Conservation (phyloP, 2,329 filamentous ascomycete species). For the Botryosphaeria agaves region DNA sequence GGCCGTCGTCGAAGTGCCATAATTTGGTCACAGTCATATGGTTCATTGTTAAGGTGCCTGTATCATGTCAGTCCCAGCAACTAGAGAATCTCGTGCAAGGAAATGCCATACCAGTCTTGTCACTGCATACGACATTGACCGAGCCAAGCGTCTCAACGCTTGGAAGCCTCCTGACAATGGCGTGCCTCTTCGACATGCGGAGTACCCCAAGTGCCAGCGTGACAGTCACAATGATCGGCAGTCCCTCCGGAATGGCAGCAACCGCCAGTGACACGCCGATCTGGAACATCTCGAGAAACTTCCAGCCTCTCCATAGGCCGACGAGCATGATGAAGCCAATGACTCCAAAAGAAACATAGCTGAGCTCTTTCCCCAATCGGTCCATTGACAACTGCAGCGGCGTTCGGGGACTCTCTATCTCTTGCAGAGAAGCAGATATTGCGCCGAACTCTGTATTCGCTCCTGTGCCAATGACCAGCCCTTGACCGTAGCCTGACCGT, state of each 20-base stretch:
- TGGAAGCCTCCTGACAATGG: conserved; percentile 87
- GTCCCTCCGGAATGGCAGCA: conserved; percentile 85
- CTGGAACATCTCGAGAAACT: conserved; percentile 85
- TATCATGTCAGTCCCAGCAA: not conserved
- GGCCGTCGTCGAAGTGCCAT: conserved; percentile 69
- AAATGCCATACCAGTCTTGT: conserved; percentile 58
- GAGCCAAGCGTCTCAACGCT: conserved; percentile 95
- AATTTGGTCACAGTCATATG: conserved; percentile 97
- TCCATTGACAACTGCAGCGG: conserved; percentile 95
- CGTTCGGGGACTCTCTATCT: conserved; percentile 88
- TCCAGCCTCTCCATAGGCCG: conserved; percentile 78
- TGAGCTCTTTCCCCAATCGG: conserved; percentile 85
- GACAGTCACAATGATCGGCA: conserved; percentile 96
- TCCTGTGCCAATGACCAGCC: conserved; percentile 93
- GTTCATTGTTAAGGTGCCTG: conserved; percentile 83
- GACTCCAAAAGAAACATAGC: conserved; percentile 89
- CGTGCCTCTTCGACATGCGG: conserved; percentile 87
- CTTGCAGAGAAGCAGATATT: conserved; percentile 83
- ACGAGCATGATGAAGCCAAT: conserved; percentile 87
- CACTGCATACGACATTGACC: conserved; percentile 98
- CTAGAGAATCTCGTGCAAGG: conserved; percentile 1
- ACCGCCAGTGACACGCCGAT: conserved; percentile 95
- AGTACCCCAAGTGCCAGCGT: conserved; percentile 88
- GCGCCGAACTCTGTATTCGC: conserved; percentile 89
- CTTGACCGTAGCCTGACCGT: conserved; percentile 85